Percentiles rank a stretch among this genome's conserved stretches.
phyloP scores from a whole-genome alignment of 768 basidiomycete genomes.

The Boletus barrowsii region DNA sequence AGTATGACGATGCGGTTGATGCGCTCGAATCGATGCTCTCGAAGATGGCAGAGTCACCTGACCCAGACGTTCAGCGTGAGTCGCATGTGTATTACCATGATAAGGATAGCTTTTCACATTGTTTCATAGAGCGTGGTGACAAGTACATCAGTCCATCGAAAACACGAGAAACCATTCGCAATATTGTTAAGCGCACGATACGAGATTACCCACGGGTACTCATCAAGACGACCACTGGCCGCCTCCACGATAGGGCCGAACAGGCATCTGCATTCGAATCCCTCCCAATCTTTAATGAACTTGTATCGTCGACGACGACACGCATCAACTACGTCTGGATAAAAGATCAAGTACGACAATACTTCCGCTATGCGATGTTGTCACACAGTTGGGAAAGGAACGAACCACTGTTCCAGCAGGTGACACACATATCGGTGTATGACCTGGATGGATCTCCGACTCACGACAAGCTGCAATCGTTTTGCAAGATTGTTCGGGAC shows the following conservation, averaged over 20 bases:
- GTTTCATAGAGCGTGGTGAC: neutral
- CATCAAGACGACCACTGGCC: too few relatives aligned
- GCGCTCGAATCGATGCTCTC: neutral
- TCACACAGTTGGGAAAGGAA: too few relatives aligned
- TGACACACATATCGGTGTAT: neutral
- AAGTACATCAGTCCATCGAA: neutral
- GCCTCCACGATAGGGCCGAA: too few relatives aligned
- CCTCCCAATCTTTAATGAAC: neutral
- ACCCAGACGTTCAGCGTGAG: too few relatives aligned
- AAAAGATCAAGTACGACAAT: too few relatives aligned
- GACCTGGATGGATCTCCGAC: neutral
- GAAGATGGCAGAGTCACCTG: too few relatives aligned
- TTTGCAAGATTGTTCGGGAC: neutral
- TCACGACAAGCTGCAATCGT: neutral
- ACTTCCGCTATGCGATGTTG: too few relatives aligned
- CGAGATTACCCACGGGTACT: too few relatives aligned
- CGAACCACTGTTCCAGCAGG: too few relatives aligned
- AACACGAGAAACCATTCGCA: neutral
- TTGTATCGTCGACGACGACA: neutral
- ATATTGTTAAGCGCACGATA: too few relatives aligned
- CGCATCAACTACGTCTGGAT: neutral
- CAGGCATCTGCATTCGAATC: neutral
- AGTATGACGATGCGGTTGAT: neutral
- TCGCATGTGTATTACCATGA: too few relatives aligned
- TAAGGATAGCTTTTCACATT: neutral